Percentiles rank a stretch among this genome's conserved stretches.
Conservation (phyloP, 2,329 filamentous ascomycete genomes). For the Alternaria brassicae region DNA sequence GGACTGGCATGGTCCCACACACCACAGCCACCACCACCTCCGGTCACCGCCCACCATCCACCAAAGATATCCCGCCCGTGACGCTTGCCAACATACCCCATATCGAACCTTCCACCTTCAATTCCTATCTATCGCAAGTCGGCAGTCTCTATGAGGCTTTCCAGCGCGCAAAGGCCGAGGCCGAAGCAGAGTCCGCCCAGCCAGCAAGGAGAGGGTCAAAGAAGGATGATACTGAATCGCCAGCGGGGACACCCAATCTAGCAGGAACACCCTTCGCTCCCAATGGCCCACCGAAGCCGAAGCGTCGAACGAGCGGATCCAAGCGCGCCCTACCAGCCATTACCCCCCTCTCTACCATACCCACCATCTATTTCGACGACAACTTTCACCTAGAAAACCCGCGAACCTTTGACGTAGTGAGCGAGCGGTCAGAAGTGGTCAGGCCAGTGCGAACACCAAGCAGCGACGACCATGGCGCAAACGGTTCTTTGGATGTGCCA, state of each 20-base stretch:
- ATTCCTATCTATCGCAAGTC: constrained; percentile 83
- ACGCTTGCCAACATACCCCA: constrained; percentile 86
- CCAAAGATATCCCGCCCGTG: constrained; percentile 91
- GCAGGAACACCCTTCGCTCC: constrained; percentile 53
- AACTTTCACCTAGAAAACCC: constrained; percentile 96
- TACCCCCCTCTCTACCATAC: constrained; percentile 90
- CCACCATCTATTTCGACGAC: constrained; percentile 91
- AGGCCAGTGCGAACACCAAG: constrained; percentile 61
- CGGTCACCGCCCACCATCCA: constrained; percentile 80
- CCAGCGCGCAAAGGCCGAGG: constrained; percentile 79
- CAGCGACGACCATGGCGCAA: constrained; percentile 63
- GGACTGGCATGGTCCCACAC: constrained; percentile 84
- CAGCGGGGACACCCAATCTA: constrained; percentile 49
- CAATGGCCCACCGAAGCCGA: constrained; percentile 57
- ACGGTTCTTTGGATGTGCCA: constrained; percentile 66
- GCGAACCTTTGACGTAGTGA: constrained; percentile 94
- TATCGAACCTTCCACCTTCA: constrained; percentile 80
- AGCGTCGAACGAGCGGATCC: constrained; percentile 59
- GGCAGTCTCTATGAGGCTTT: constrained; percentile 89
- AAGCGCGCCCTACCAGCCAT: constrained; percentile 73
- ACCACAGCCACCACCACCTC: constrained; percentile 72
- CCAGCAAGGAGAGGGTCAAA: constrained; percentile 57
- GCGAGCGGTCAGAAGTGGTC: constrained; percentile 96
- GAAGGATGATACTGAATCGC: constrained; percentile 53
- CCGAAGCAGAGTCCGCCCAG: constrained; percentile 66